Evolutionary conservation across 192 early-diverging fungal genomes (phyloP).

Genomic region (Mortierella antarctica): DNA sequence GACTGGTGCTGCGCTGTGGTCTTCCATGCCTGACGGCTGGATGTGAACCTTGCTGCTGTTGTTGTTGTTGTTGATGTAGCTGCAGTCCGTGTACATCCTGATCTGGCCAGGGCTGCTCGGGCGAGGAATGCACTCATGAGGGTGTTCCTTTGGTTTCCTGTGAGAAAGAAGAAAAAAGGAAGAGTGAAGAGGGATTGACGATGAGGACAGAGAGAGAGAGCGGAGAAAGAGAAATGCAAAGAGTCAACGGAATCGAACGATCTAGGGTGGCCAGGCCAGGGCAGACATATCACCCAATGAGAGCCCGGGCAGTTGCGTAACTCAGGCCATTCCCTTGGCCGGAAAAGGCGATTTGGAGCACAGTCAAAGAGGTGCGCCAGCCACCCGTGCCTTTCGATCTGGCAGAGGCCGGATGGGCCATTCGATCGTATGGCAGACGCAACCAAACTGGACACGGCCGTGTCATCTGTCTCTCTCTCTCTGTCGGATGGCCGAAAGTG

Average conservation of each 20-base stretch:
- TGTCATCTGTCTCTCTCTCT: no score
- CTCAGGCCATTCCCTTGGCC: neutral
- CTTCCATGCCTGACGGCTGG: neutral
- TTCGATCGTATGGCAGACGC: no score
- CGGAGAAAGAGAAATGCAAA: neutral
- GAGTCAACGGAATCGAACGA: neutral
- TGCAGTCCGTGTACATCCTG: slow-evolving; percentile 18
- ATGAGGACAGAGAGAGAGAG: neutral
- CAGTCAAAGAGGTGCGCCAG: no score
- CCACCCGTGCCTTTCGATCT: no score
- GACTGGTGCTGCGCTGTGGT: neutral
- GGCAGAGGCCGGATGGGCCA: no score
- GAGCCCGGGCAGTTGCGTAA: no score
- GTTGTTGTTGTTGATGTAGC: neutral
- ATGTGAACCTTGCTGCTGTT: neutral
- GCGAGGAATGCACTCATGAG: slow-evolving; percentile 43
- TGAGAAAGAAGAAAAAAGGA: neutral
- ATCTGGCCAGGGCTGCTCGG: slow-evolving; percentile 27
- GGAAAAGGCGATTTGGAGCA: slow-evolving; percentile 1
- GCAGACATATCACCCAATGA: no score
- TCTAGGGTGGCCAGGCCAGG: no score
- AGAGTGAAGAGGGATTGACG: neutral
- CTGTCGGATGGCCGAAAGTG: no score
- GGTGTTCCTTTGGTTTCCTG: no score
- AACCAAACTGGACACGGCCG: no score